Percentiles rank a stretch among this genome's conserved stretches.
phyloP scores from a whole-genome alignment of 495 filamentous ascomycete species.

The Neohortaea acidophila region DNA sequence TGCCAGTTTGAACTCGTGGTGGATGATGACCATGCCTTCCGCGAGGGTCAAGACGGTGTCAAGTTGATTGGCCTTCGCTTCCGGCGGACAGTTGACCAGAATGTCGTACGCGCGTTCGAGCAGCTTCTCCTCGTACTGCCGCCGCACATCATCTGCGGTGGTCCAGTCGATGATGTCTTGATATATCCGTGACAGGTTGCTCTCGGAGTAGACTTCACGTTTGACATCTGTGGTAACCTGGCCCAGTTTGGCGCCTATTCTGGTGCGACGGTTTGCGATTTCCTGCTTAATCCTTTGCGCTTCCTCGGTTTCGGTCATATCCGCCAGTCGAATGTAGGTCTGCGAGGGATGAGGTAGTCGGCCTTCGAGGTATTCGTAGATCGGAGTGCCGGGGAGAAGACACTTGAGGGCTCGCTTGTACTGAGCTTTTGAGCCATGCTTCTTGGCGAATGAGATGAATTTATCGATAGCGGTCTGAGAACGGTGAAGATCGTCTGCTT shows the following conservation, averaged over 20 bases:
- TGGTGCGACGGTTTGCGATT: slow-evolving; percentile 75
- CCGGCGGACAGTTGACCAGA: slow-evolving; percentile 46
- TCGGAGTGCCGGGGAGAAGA: slow-evolving; percentile 56
- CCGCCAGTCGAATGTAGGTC: slow-evolving; percentile 71
- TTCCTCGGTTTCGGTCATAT: slow-evolving; percentile 74
- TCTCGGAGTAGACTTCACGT: slow-evolving; percentile 58
- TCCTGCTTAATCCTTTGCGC: slow-evolving; percentile 81
- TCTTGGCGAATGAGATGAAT: slow-evolving; percentile 51
- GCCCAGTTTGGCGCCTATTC: slow-evolving; percentile 66
- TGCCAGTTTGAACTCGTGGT: slow-evolving; percentile 76
- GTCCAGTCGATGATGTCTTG: slow-evolving; percentile 76
- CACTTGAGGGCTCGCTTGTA: slow-evolving; percentile 57
- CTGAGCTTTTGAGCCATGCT: slow-evolving; percentile 54
- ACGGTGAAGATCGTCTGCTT: slow-evolving; percentile 49
- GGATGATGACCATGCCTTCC: slow-evolving; percentile 86
- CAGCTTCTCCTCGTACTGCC: slow-evolving; percentile 79
- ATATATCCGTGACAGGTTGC: slow-evolving; percentile 60
- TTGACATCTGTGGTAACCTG: slow-evolving; percentile 80
- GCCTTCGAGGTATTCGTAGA: slow-evolving; percentile 76
- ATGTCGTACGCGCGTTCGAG: slow-evolving; percentile 66
- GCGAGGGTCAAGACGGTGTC: slow-evolving; percentile 57
- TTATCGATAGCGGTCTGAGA: slow-evolving; percentile 75
- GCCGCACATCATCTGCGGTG: slow-evolving; percentile 67
- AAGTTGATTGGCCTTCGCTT: slow-evolving; percentile 52
- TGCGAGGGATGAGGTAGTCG: slow-evolving; percentile 62